Conservation (phyloP, 495 filamentous ascomycete genomes). For the Xylona heveae region DNA sequence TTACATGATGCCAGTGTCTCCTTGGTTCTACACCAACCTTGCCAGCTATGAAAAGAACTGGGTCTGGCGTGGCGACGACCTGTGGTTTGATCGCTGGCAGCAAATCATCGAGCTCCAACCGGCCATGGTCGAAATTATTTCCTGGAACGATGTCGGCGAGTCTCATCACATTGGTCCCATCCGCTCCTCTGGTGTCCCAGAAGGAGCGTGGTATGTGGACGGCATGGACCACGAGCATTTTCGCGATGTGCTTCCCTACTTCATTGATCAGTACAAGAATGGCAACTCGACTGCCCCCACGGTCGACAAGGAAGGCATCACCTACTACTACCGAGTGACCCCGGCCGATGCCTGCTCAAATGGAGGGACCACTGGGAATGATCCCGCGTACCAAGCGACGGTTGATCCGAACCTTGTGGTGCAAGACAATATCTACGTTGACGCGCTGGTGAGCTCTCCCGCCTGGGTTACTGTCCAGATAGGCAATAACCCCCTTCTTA, state of each 20-base stretch:
- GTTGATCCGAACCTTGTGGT: slow-evolving; percentile 10
- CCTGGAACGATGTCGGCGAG: slow-evolving; percentile 63
- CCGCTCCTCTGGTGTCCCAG: slow-evolving; percentile 25
- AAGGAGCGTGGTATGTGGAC: slow-evolving; percentile 26
- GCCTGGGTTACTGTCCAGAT: too few species aligned
- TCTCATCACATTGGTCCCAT: slow-evolving; percentile 49
- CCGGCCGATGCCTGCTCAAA: slow-evolving; percentile 15
- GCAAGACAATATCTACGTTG: slow-evolving; percentile 20
- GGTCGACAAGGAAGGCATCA: slow-evolving; percentile 26
- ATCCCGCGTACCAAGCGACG: slow-evolving; percentile 11
- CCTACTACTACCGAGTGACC: slow-evolving; percentile 40
- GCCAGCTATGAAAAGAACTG: slow-evolving; percentile 51
- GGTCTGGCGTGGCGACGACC: slow-evolving; percentile 45
- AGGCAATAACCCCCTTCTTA: too few species aligned
- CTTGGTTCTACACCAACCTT: slow-evolving; percentile 55
- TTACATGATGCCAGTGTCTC: slow-evolving; percentile 63
- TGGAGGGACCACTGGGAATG: slow-evolving; percentile 19
- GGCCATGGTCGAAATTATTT: slow-evolving; percentile 34
- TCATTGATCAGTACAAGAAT: slow-evolving; percentile 40
- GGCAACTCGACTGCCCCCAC: slow-evolving; percentile 18
- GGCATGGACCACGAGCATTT: slow-evolving; percentile 30
- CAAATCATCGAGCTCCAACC: slow-evolving; percentile 40
- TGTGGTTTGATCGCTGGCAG: slow-evolving; percentile 58
- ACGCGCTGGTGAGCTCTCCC: slow-evolving; percentile 13
- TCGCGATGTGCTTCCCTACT: slow-evolving; percentile 35